A percentile compares a stretch with the other conserved stretches of the same genome.
Evolutionary conservation across 257 asterid genomes (phyloP).

Genomic region (Salvia rosmarinus): DNA sequence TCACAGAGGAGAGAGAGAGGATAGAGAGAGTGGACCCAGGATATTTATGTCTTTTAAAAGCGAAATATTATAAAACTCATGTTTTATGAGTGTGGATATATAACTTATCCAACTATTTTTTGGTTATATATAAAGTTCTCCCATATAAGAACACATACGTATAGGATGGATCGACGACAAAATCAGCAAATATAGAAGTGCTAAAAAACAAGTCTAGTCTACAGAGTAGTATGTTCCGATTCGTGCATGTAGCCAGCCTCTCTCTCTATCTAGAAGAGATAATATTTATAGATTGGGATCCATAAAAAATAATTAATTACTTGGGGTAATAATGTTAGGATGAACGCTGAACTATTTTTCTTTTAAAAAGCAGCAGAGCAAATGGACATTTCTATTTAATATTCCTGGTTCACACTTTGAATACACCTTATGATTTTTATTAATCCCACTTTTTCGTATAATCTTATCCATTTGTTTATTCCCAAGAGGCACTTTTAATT

Average conservation of each 20-base stretch:
- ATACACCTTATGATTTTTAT: conserved; percentile 26
- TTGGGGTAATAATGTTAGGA: conserved; percentile 38
- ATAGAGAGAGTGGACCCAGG: no score
- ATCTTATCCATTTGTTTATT: conserved; percentile 1
- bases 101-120: no score
- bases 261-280: fast-evolving
- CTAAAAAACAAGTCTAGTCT: background rate
- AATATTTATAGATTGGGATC: background rate
- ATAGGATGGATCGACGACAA: no score
- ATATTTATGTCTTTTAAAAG: no score
- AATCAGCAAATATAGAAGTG: background rate
- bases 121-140: no score
- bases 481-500: conserved; percentile 20
- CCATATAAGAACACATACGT: no score
- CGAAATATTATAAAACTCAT: no score
- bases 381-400: conserved; percentile 25
- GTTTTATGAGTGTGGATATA: no score
- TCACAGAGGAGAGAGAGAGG: no score
- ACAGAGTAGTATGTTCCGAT: background rate
- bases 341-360: no score
- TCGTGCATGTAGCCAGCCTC: background rate
- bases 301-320: background rate
- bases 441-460: conserved; percentile 1
- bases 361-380: conserved; percentile 28
- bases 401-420: conserved; percentile 31